phyloP scores from a whole-genome alignment of 1,284 basidiomycete genomes.

The Mrakiaceae sp. region DNA sequence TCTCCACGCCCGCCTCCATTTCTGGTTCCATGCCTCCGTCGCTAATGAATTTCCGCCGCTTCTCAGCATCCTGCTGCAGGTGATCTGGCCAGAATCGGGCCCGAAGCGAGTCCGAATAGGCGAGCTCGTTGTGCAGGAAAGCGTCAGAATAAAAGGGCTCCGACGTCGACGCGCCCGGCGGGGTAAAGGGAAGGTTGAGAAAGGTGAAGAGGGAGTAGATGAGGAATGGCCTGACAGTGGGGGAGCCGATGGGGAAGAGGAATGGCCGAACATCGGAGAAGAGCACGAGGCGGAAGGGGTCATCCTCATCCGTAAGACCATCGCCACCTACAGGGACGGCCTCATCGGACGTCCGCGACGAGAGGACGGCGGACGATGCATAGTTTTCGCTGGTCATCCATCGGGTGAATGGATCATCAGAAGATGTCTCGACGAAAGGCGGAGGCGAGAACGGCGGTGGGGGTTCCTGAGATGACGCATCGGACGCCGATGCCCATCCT shows the following conservation, averaged over 20 bases:
- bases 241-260: slow-evolving; percentile 48
- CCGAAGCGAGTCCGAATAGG: background rate
- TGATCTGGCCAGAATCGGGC: slow-evolving; percentile 22
- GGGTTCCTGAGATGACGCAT: background rate
- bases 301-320: slow-evolving; percentile 44
- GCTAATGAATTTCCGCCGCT: slow-evolving; percentile 29
- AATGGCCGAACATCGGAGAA: slow-evolving; percentile 66
- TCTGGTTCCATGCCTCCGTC: slow-evolving; percentile 36
- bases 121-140: slow-evolving; percentile 24
- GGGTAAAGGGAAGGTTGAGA: slow-evolving; percentile 50
- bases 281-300: slow-evolving; percentile 67
- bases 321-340: slow-evolving; percentile 41
- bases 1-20: slow-evolving; percentile 1
- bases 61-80: slow-evolving; percentile 23
- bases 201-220: slow-evolving; percentile 65
- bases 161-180: slow-evolving; percentile 34
- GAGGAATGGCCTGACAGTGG: slow-evolving; percentile 49
- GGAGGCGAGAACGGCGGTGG: slow-evolving; percentile 9
- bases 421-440: background rate
- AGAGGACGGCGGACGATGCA: slow-evolving; percentile 19
- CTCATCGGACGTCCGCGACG: slow-evolving; percentile 32
- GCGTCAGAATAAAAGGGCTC: slow-evolving; percentile 32
- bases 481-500: slow-evolving; percentile 32
- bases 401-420: slow-evolving; percentile 49
- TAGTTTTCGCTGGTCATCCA: slow-evolving; percentile 56